These are phyloP conservation scores for Fraxinus latifolia DNA, from an alignment of 305 asterid genomes.

Conservation along the genomic window DNA sequence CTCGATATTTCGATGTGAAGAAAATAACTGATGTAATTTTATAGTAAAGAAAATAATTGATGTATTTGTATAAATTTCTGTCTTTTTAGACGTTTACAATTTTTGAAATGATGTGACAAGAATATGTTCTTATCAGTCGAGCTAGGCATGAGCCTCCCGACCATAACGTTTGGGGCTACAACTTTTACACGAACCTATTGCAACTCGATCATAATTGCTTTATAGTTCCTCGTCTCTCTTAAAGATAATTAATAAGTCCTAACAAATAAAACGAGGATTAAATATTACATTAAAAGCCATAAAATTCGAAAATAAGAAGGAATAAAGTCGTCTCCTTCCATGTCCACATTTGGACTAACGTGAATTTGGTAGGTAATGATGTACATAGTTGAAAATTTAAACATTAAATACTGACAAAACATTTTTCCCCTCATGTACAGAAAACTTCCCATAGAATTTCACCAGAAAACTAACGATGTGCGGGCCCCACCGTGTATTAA, in stretches of 20 bases:
- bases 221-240: neutral
- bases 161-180: no score
- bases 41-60: neutral
- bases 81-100: neutral
- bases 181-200: neutral
- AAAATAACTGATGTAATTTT: neutral
- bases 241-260: no score
- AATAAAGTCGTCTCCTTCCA: no score
- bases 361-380: neutral
- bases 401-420: neutral
- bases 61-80: neutral
- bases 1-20: neutral
- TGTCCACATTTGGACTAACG: neutral
- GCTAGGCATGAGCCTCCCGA: no score
- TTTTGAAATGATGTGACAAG: neutral
- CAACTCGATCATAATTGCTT: neutral
- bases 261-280: no score
- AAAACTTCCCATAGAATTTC: no score
- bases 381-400: neutral
- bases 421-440: no score
- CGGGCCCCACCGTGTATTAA: no score
- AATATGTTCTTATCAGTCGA: no score
- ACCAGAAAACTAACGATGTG: no score
- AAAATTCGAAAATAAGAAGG: neutral
- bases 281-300: no score